Percentiles rank a stretch among this genome's conserved stretches.
phyloP scores from a whole-genome alignment of 805 yeast genomes.

The Hanseniaspora occidentalis region DNA sequence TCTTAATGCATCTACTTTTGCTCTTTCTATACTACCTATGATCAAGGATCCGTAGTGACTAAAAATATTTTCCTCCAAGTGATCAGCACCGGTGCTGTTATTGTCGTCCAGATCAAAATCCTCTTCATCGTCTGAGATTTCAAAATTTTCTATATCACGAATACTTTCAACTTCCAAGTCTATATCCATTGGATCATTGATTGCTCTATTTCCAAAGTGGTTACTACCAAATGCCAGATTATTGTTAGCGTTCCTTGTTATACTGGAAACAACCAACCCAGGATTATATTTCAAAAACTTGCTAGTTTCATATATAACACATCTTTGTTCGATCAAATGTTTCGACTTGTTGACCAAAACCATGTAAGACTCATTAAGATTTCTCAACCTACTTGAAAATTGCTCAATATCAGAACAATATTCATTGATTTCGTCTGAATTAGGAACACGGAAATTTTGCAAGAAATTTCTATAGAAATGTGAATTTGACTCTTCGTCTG shows the following conservation, averaged over 20 bases:
- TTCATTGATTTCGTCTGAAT: constrained; percentile 39
- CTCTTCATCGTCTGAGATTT: constrained; percentile 17
- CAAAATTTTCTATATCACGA: constrained; percentile 4
- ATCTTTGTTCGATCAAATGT: constrained; percentile 59
- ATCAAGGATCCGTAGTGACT: constrained; percentile 16
- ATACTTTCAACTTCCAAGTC: constrained; percentile 7
- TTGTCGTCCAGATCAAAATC: constrained; percentile 28
- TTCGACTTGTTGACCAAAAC: constrained; percentile 49
- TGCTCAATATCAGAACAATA: constrained; percentile 46
- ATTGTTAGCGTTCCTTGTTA: too few relatives aligned
- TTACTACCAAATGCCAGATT: too few relatives aligned
- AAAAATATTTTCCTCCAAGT: constrained; percentile 3
- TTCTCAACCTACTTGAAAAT: constrained; percentile 61
- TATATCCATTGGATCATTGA: constrained; percentile 11
- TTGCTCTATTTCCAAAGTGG: constrained; percentile 14
- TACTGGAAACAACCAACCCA: too few relatives aligned
- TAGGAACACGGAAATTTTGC: constrained; percentile 16
- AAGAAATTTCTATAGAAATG: constrained; percentile 9
- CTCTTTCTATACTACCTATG: constrained; percentile 73
- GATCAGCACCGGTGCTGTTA: constrained; percentile 8
- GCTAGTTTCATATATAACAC: constrained; percentile 40
- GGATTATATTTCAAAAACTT: constrained; percentile 33
- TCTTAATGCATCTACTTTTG: constrained; percentile 57
- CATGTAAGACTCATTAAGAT: constrained; percentile 58
- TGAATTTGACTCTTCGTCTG: constrained; percentile 1